These are phyloP conservation scores for Diphasiastrum complanatum DNA, from an alignment of 83 land plant genomes.

Conservation along the genomic window DNA sequence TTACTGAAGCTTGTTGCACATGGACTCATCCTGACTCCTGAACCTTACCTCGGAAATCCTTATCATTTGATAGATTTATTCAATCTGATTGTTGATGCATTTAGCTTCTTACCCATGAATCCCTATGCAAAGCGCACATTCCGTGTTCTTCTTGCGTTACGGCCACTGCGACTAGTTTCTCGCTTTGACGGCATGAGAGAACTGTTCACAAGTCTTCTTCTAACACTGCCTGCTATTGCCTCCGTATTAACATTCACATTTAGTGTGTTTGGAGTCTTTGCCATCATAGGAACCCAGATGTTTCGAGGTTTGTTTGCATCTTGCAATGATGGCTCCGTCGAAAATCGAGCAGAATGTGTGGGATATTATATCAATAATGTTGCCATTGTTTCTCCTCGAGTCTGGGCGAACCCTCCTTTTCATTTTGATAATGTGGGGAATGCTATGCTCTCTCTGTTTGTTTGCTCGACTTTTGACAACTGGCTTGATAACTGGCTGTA, in stretches of 20 bases:
- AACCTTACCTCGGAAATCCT: not conserved
- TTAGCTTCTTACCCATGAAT: not conserved
- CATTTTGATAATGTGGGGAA: constrained; percentile 12
- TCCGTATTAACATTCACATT: constrained; percentile 1
- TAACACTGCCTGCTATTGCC: constrained; percentile 5
- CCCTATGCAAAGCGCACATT: not conserved
- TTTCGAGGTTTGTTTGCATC: constrained; percentile 3
- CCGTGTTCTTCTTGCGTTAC: not conserved
- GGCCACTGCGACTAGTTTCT: constrained; percentile 1
- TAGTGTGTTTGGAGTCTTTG: constrained; percentile 2
- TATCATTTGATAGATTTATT: not conserved
- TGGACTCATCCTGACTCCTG: constrained; percentile 1
- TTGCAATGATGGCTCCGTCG: not conserved
- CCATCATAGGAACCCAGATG: not conserved
- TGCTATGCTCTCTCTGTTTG: constrained; percentile 7
- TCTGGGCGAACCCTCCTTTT: constrained; percentile 1
- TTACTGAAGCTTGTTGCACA: not conserved
- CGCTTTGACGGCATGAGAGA: not conserved
- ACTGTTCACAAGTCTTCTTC: not conserved
- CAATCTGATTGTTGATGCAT: not conserved
- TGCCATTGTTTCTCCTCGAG: not conserved
- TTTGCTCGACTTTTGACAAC: constrained; percentile 13
- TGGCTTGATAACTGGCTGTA: constrained; percentile 12
- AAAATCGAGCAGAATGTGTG: not conserved
- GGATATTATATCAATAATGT: constrained; percentile 4